Base-by-base conservation (phyloP, 192 early-diverging fungal genomes). In the Geranomyces michiganensis region DNA sequence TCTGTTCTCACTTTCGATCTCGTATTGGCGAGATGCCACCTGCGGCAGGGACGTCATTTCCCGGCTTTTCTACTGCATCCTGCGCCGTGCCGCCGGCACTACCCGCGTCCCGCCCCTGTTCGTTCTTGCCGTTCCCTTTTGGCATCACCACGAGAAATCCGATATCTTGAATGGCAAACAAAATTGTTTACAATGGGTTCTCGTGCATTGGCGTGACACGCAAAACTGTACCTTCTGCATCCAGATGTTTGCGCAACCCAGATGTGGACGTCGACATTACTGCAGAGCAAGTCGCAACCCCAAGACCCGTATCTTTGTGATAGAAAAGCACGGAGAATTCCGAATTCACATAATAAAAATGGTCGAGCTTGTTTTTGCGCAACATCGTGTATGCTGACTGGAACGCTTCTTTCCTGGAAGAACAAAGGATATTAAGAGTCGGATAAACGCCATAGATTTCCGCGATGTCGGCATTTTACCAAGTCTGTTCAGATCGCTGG, bases 281-380 rank as follows among this genome's bases (percentile, higher is more conserved):
- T 10, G 73, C 73, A 8, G 19, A 31, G 53, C 53, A 58, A 24
- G n/a, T 29, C 33, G 21, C 36, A 5, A 53, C 46, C 22, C 8
- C 26, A 9, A 56, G 17, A 21, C 21, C 36, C 0, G n/a, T 41
- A 10, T 58, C 36, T 22, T 56, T 30, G 12, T 24, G 21, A 24
- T 68, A 49, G 21, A 74, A 68, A 15, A 74, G 31, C 15, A 74
- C 66, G 10, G 65, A 68, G 22, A 74, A 74, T 36, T 74, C 48
- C 27, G 65, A 48, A 33, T 74, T 74, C 15, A 74, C 6, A 44
- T 74, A 74, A 43, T 68, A 74, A 32, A 74, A 74, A 29, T 74
- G 68, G 7, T 22, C 15, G n/a, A 24, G 15, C 17, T 51, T 43
- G 56, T 17, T 24, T 21, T 21, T 68, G 29, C 47, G 33, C 19